phyloP scores from a whole-genome alignment of 163 green algal genomes.

The Chlorella variabilis region DNA sequence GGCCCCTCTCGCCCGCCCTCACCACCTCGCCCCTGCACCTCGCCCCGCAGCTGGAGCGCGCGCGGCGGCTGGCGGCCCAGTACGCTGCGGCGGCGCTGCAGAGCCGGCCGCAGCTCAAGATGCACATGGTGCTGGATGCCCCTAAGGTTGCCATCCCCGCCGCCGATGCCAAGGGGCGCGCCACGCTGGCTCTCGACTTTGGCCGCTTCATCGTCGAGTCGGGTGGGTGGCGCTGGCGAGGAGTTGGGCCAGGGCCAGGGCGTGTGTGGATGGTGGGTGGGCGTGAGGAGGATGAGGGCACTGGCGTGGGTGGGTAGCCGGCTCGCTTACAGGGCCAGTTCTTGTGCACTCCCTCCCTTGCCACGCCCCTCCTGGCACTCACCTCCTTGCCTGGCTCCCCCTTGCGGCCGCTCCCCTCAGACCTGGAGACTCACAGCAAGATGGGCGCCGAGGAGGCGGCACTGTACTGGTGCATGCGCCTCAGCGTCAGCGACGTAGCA shows the following conservation, averaged over 20 bases:
- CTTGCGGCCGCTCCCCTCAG: too few relatives aligned
- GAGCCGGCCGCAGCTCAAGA: conserved; percentile 65
- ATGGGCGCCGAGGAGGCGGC: conserved; percentile 68
- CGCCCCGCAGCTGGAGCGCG: conserved; percentile 66
- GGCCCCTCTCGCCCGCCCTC: too few relatives aligned
- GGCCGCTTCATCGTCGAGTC: conserved; percentile 78
- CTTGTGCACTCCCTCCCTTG: too few relatives aligned
- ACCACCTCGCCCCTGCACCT: too few relatives aligned
- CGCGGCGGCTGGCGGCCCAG: conserved; percentile 56
- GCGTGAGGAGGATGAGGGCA: too few relatives aligned
- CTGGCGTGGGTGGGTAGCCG: too few relatives aligned
- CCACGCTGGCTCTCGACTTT: conserved; percentile 82
- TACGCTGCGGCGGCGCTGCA: conserved; percentile 64
- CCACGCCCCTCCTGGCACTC: too few relatives aligned
- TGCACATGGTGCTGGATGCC: conserved; percentile 82
- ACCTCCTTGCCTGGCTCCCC: too few relatives aligned
- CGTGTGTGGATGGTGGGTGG: too few relatives aligned
- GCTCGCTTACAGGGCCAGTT: too few relatives aligned
- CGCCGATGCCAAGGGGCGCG: conserved; percentile 30
- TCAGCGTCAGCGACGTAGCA: conserved; percentile 69
- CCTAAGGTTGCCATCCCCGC: conserved; percentile 88
- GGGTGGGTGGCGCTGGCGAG: not conserved
- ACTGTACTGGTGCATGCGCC: conserved; percentile 81
- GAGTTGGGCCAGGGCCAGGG: too few relatives aligned
- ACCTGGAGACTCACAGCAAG: conserved; percentile 7